Percentiles rank a stretch among this genome's conserved stretches.
Evolutionary conservation across 2,329 filamentous ascomycete species (phyloP).

Genomic region (Chrysoporthe puriensis): DNA sequence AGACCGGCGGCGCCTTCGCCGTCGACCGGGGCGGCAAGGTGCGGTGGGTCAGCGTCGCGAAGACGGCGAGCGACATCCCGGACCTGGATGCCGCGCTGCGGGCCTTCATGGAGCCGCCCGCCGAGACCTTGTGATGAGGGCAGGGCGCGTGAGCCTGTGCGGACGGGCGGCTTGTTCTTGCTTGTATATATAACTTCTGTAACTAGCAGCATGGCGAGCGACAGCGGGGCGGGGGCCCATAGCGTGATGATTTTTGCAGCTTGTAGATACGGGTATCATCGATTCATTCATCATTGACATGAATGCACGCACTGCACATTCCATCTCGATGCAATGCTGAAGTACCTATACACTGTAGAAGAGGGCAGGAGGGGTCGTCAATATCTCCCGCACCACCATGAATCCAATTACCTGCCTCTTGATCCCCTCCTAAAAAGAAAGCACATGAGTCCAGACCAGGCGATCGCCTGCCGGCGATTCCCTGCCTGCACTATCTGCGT

Average conservation of each 20-base stretch:
- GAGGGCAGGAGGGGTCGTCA: slow-evolving; percentile 4
- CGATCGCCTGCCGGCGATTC: neutral
- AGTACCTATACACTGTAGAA: slow-evolving; percentile 36
- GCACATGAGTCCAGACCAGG: neutral
- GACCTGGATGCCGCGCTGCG: slow-evolving; percentile 53
- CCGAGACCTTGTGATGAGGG: slow-evolving; percentile 9
- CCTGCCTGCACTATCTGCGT: slow-evolving; percentile 2
- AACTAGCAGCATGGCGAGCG: neutral
- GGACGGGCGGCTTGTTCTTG: neutral
- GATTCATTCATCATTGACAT: slow-evolving; percentile 3
- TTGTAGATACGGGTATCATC: neutral
- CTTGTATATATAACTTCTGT: neutral
- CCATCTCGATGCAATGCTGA: slow-evolving; percentile 35
- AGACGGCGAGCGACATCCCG: slow-evolving; percentile 55
- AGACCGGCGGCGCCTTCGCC: slow-evolving; percentile 68
- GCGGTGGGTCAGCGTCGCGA: slow-evolving; percentile 53
- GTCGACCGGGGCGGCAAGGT: slow-evolving; percentile 57
- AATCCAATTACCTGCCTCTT: neutral
- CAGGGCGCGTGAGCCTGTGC: neutral
- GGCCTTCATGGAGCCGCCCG: slow-evolving; percentile 28
- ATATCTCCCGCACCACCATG: neutral
- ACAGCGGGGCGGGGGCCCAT: too few relatives aligned
- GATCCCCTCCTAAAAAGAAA: neutral
- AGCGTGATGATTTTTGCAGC: slow-evolving; percentile 1
- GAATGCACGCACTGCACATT: neutral